A percentile compares a stretch with the other conserved stretches of the same genome.
Conservation (phyloP, 108 stramenopile species). For the Skeletonema grethae region DNA sequence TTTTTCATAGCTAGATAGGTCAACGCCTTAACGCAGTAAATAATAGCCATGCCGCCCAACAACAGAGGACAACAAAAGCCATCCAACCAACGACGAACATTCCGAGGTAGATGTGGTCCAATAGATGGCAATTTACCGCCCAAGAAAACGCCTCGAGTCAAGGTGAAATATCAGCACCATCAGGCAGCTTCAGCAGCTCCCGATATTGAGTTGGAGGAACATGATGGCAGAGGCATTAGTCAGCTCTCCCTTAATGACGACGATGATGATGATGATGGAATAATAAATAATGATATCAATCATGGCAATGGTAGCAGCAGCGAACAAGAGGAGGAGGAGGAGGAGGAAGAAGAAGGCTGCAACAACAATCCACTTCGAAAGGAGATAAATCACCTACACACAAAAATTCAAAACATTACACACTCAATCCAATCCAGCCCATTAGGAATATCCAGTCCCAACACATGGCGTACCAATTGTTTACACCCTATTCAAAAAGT, state of each 20-base stretch:
- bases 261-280: neutral
- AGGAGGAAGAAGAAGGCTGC: neutral
- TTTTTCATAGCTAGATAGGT: no score
- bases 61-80: constrained; percentile 6
- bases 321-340: no score
- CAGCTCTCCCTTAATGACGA: neutral
- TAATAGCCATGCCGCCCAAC: neutral
- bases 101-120: constrained; percentile 28
- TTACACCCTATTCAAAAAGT: constrained; percentile 65
- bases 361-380: neutral
- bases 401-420: constrained; percentile 52
- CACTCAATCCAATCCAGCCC: constrained; percentile 50
- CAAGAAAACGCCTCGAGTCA: constrained; percentile 4
- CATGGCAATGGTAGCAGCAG: no score
- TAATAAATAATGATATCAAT: neutral
- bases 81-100: constrained; percentile 15
- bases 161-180: constrained; percentile 8
- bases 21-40: no score
- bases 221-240: neutral
- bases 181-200: neutral
- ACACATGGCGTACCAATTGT: constrained; percentile 64
- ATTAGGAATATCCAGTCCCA: constrained; percentile 45
- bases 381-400: constrained; percentile 59
- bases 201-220: no score
- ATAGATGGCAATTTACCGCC: constrained; percentile 23